Percentiles rank a stretch among this genome's conserved stretches.
phyloP scores from a whole-genome alignment of 257 asterid species.

The Galeopsis tetrahit region DNA sequence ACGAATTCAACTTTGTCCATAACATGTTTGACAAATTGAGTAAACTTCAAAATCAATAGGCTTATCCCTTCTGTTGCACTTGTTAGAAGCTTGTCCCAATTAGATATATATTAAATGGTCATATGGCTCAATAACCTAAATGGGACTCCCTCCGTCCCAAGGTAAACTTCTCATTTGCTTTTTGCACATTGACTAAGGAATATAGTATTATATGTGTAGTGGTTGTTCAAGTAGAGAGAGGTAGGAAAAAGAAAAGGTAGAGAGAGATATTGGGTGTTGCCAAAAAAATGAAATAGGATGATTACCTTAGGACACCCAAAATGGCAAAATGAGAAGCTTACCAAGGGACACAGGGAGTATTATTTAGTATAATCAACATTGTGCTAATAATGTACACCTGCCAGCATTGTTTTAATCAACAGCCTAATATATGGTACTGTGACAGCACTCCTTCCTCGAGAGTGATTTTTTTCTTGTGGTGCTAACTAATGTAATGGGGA shows the following conservation, averaged over 20 bases:
- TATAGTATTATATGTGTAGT: too few relatives aligned
- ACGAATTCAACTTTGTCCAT: neutral
- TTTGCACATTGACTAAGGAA: too few relatives aligned
- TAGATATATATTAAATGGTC: neutral
- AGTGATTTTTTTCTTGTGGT: neutral
- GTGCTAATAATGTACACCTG: neutral
- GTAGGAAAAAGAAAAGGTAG: too few relatives aligned
- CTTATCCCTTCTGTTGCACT: neutral
- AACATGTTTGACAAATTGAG: conserved; percentile 12
- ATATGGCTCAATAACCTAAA: neutral
- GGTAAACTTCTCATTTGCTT: too few relatives aligned
- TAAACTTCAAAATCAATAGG: conserved; percentile 8
- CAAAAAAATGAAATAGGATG: too few relatives aligned
- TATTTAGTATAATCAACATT: neutral
- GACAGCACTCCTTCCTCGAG: neutral
- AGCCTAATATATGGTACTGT: neutral
- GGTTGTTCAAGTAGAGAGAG: too few relatives aligned
- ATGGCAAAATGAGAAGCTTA: too few relatives aligned
- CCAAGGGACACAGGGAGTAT: too few relatives aligned
- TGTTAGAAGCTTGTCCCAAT: neutral
- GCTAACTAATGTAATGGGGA: neutral
- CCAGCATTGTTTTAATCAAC: neutral
- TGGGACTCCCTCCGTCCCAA: neutral
- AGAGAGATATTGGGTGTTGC: too few relatives aligned
- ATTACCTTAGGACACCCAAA: too few relatives aligned